Conservation (phyloP, 306 rosid species). For the Pyrus pyrifolia region DNA sequence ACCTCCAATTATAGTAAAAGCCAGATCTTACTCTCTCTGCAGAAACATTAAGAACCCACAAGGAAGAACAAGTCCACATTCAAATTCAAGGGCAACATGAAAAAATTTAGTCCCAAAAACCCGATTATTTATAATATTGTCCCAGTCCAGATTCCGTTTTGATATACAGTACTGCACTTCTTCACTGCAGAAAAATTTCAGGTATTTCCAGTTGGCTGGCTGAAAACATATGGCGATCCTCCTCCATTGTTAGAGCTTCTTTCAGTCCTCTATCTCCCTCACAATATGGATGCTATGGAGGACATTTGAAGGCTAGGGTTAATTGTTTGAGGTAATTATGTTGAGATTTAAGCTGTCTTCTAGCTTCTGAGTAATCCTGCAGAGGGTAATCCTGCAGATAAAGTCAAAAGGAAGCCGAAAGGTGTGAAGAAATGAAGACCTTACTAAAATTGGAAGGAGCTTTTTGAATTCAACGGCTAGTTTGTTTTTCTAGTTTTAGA, state of each 20-base stretch:
- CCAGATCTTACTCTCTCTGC: slow-evolving; percentile 13
- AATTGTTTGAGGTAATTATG: neutral
- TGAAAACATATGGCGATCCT: neutral
- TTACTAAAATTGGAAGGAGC: no score
- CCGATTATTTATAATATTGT: neutral
- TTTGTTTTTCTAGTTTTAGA: no score
- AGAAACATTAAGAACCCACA: neutral
- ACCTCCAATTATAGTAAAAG: slow-evolving; percentile 1
- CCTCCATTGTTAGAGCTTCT: neutral
- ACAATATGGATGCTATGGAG: neutral
- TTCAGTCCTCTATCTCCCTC: neutral
- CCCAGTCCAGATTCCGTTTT: neutral
- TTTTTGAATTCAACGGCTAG: no score
- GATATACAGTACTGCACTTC: neutral
- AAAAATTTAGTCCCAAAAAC: neutral
- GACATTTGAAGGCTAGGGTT: neutral
- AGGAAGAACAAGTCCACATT: neutral
- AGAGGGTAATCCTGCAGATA: no score
- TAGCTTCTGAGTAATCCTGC: no score
- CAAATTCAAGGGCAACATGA: neutral
- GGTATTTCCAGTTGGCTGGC: neutral
- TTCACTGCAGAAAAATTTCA: neutral
- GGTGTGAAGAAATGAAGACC: no score
- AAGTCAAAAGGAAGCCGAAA: no score
- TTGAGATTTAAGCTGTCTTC: no score